Base-by-base conservation (phyloP, 371 early-diverging fungal species). In the Haplosporangium sp. region DNA sequence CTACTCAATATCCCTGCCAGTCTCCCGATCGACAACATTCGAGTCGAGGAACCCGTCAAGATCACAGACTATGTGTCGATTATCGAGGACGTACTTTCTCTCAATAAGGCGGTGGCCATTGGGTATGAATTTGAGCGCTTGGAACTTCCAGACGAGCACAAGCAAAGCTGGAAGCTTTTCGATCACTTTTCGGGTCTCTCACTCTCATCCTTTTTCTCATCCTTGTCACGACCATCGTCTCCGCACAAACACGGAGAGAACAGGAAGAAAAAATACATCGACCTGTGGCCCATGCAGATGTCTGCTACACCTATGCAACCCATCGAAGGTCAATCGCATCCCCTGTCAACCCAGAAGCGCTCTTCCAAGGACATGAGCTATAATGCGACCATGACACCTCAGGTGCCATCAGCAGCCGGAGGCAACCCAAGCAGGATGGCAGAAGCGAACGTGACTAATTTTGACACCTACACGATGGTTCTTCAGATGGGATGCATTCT, bases 391-490 rank as follows among this genome's bases (percentile, higher is more conserved):
- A 43, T 40, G 18, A 37, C 58, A 6, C 53, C 53, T 0, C 48
- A n/a, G 57, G 55, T 20, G 60, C 55, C 21, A 23, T 48, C 37
- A 48, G 47, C 55, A 14, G n/a, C 11, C 47, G 38, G 62, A 38
- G 4, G 6, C 16, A 38, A 56, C 50, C 11, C 50, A 2, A n/a
- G 41, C 29, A 40, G 52, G 42, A 55, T 37, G 46, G 13, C 64
- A n/a, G 71, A 70, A 16, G 59, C 64, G 23, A 83, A 83, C 42
- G 56, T 83, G 61, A 87, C 87, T 20, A 88, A 87, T 55, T 89
- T 90, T 82, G 88, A 89, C 61, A 87, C 91, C 0, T 91, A 90
- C 64, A 86, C 91, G 20, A 84, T 91, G 87, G 91, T 91, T 8
- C 77, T 91, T 43, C 92, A 91, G 75, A 83, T 91, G 63, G 92